Evolutionary conservation across 2,329 filamentous ascomycete species (phyloP), one percentile per base, ranked within the genome.

Genomic region (Apiospora kogelbergensis): DNA sequence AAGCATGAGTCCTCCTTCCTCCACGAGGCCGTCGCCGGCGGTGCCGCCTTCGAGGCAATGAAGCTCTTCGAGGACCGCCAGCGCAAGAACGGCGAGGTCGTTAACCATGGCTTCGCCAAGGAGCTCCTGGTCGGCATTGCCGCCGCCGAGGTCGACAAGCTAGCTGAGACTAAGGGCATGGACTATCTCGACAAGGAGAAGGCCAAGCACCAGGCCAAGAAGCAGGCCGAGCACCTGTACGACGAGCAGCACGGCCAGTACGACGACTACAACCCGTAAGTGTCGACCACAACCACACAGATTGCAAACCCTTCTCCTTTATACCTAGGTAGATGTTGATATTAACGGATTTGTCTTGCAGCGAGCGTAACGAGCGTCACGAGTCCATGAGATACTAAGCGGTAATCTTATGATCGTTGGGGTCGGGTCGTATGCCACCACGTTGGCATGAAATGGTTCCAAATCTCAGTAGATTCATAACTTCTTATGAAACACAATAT

Each of bases 31-130:
- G 78, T 95, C 68, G 92, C 90, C 72, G 92, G 92, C 71, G 93
- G 89, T 69, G 93, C 92, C 69, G 89, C 91, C 71, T 95, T 95
- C 78, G 90, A 89, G 72, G 93, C 90, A 75, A 92, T 95, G 87
- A 94, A 94, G 85, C 84, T 90, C 26, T 95, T 90, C 76, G 92
- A 95, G 82, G 90, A 94, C 80, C 84, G 88, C 75, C 91, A 94
- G 83, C 90, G 91, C 76, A 84, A 82, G 68, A 84, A 93, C 78
- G 92, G 90, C 89, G 83, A 33, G 83, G 76, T 65, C 24, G 90
- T 95, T 74, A 87, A 85, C 72, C 93, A 95, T 83, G 82, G 82
- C 53, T 91, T 93, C 76, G 93, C 93, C 78, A 95, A 95, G 84
- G 93, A 95, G 82, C 79, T 92, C 60, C 81, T 95, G 41, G 91